Evolutionary conservation across 2,329 filamentous ascomycete genomes (phyloP).

Genomic region (Ophiocordyceps australis): DNA sequence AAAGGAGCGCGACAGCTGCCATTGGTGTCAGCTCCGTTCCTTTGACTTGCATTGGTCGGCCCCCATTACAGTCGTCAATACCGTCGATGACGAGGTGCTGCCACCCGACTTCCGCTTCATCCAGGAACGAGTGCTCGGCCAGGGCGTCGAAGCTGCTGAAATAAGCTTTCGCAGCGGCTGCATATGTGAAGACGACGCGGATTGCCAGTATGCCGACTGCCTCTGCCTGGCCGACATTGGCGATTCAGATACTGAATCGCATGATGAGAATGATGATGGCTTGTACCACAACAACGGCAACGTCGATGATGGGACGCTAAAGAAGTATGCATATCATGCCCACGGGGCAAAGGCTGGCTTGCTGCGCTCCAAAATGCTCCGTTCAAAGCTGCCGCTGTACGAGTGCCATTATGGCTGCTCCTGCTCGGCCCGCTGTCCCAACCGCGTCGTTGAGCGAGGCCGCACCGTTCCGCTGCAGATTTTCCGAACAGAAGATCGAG

Average conservation of each 20-base stretch:
- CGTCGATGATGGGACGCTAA: conserved; percentile 16
- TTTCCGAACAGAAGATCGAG: conserved; percentile 53
- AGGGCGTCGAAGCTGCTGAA: conserved; percentile 40
- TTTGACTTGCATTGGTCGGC: conserved; percentile 28
- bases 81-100: conserved; percentile 33
- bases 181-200: conserved; percentile 38
- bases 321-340: conserved; percentile 45
- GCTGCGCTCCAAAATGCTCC: conserved; percentile 30
- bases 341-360: conserved; percentile 31
- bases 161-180: conserved; percentile 52
- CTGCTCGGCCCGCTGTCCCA: conserved; percentile 48
- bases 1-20: conserved; percentile 29
- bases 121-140: conserved; percentile 35
- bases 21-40: conserved; percentile 41
- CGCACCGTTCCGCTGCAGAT: conserved; percentile 55
- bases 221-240: conserved; percentile 49
- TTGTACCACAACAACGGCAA: conserved; percentile 19
- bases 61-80: conserved; percentile 48
- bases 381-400: conserved; percentile 48
- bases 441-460: conserved; percentile 60
- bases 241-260: no score
- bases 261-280: conserved; percentile 30
- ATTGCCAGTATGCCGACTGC: conserved; percentile 52
- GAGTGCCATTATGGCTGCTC: conserved; percentile 60
- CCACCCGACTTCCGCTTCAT: conserved; percentile 54